Percentiles rank a stretch among this genome's conserved stretches.
Evolutionary conservation across 2,329 filamentous ascomycete species (phyloP).

Genomic region (Trichoderma afroharzianum): DNA sequence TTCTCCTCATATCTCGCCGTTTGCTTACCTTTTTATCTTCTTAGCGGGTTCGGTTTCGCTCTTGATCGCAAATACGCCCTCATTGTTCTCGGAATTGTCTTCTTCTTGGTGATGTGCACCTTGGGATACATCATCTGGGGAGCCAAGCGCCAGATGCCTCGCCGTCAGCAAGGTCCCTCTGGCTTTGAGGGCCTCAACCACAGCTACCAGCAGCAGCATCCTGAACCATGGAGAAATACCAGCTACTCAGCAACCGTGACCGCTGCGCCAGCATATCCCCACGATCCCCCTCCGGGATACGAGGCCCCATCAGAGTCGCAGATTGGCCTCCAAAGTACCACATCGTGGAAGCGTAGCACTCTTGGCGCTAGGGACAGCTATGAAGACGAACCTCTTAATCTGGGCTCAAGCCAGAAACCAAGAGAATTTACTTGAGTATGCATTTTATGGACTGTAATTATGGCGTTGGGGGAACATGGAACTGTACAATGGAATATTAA

Average conservation of each 20-base stretch:
- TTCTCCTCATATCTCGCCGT: background rate
- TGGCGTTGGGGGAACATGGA: conserved; percentile 23
- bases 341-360: conserved; percentile 25
- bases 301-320: conserved; percentile 29
- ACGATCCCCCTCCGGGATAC: conserved; percentile 33
- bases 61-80: conserved; percentile 45
- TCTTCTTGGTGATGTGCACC: conserved; percentile 42
- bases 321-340: conserved; percentile 28
- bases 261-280: conserved; percentile 22
- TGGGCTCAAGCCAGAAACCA: conserved; percentile 28
- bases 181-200: conserved; percentile 20
- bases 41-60: conserved; percentile 56
- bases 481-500: background rate
- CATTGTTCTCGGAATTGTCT: conserved; percentile 45
- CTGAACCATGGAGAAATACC: conserved; percentile 29
- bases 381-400: conserved; percentile 32
- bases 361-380: conserved; percentile 29
- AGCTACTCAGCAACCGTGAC: conserved; percentile 19
- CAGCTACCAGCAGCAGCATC: conserved; percentile 26
- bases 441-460: background rate
- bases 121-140: conserved; percentile 35
- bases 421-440: conserved; percentile 31
- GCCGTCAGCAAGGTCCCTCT: conserved; percentile 18
- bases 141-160: conserved; percentile 26
- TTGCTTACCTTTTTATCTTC: background rate